Conservation (phyloP, 805 yeast species). For the Candida verbasci region DNA sequence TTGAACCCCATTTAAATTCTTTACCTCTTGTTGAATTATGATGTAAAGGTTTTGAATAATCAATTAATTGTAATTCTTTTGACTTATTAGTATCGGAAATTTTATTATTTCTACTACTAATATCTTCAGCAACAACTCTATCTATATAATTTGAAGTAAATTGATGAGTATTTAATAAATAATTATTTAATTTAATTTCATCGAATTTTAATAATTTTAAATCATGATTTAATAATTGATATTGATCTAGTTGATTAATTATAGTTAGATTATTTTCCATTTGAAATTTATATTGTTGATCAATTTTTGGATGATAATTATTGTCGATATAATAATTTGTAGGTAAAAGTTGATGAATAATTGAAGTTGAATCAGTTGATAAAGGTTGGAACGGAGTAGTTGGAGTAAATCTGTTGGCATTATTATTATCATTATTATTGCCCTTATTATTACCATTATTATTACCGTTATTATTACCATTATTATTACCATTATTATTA, state of each 20-base stretch:
- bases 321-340: not conserved
- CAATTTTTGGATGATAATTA: constrained; percentile 3
- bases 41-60: constrained; percentile 16
- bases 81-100: constrained; percentile 15
- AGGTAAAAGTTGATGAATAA: constrained; percentile 5
- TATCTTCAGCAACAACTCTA: constrained; percentile 32
- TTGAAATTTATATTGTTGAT: constrained; percentile 3
- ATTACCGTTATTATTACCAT: not conserved
- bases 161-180: constrained; percentile 16
- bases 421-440: not conserved
- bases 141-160: constrained; percentile 30
- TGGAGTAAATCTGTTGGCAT: not conserved
- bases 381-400: not conserved
- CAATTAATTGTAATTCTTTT: constrained; percentile 16
- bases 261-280: constrained; percentile 7
- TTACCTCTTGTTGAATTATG: constrained; percentile 20
- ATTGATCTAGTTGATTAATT: constrained; percentile 9
- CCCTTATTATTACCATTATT: not conserved
- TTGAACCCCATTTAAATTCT: constrained; percentile 26
- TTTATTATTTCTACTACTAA: constrained; percentile 20
- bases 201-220: constrained; percentile 16
- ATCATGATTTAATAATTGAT: constrained; percentile 7
- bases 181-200: constrained; percentile 13
- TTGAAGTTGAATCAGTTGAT: not conserved
- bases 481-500: not conserved